These are phyloP conservation scores for Serendipita sp. DNA, from an alignment of 768 basidiomycete species.

Conservation along the genomic window DNA sequence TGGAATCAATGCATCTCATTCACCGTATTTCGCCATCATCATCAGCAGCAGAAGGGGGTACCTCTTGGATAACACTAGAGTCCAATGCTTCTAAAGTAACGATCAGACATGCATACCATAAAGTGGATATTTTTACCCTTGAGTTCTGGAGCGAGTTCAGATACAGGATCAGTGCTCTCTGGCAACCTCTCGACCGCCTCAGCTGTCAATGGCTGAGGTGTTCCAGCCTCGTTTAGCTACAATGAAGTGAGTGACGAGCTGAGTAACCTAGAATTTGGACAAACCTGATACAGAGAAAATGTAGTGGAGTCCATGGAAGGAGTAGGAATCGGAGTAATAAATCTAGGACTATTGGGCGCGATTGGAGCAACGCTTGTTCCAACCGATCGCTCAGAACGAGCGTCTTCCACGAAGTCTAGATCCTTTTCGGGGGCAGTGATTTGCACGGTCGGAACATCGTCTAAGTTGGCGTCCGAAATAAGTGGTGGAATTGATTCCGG, in stretches of 20 bases:
- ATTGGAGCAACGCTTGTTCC: background rate
- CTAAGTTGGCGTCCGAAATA: background rate
- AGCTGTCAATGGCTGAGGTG: background rate
- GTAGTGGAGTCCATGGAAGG: background rate
- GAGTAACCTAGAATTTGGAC: background rate
- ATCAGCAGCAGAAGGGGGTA: background rate
- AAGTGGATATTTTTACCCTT: background rate
- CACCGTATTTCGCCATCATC: background rate
- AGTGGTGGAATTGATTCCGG: too few species aligned
- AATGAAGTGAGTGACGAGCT: too few species aligned
- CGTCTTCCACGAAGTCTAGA: background rate
- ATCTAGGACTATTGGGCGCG: background rate
- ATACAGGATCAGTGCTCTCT: background rate
- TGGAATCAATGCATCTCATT: background rate
- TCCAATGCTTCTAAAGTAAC: background rate
- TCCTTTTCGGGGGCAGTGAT: background rate
- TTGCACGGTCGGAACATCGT: background rate
- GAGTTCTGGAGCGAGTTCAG: background rate
- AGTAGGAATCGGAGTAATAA: background rate
- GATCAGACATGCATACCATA: background rate
- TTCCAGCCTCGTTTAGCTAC: too few species aligned
- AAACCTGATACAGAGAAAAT: background rate
- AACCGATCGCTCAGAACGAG: slow-evolving; percentile 2
- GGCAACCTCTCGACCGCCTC: background rate
- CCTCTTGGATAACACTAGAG: background rate